Conservation (phyloP, 2,329 filamentous ascomycete species). For the Pseudogymnoascus sp. region DNA sequence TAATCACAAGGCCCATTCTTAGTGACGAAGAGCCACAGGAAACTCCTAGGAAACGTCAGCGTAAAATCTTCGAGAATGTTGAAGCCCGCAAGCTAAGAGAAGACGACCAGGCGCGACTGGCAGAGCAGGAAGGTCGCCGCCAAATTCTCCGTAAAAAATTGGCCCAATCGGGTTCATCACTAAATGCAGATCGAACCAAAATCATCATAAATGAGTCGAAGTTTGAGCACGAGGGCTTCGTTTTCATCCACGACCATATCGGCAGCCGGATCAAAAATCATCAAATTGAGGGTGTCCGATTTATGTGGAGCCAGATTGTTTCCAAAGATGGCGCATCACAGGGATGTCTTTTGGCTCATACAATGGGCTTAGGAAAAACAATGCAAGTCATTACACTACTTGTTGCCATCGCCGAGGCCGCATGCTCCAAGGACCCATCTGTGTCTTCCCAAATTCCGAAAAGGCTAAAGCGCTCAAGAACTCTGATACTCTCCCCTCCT, state of each 20-base stretch:
- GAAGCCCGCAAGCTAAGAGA: conserved; percentile 41
- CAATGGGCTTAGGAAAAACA: conserved; percentile 88
- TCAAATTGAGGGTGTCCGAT: conserved; percentile 72
- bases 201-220: conserved; percentile 62
- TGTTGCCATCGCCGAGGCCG: conserved; percentile 60
- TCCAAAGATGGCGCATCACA: conserved; percentile 42
- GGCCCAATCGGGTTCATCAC: conserved; percentile 35
- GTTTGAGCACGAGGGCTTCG: conserved; percentile 47
- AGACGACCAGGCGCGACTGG: conserved; percentile 43
- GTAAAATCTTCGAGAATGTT: conserved; percentile 38
- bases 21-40: conserved; percentile 11
- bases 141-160: conserved; percentile 39
- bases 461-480: conserved; percentile 51
- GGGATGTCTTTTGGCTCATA: conserved; percentile 77
- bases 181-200: conserved; percentile 35
- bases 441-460: conserved; percentile 60
- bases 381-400: conserved; percentile 87
- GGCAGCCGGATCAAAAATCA: conserved; percentile 63
- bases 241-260: conserved; percentile 58
- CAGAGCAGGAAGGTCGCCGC: conserved; percentile 45
- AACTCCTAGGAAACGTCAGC: conserved; percentile 29
- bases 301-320: conserved; percentile 81
- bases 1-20: background rate
- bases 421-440: conserved; percentile 46
- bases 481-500: conserved; percentile 68